Percentiles rank a stretch among this genome's conserved stretches.
phyloP scores from a whole-genome alignment of 1,139 yeast genomes.

The Suhomyces terraborum region DNA sequence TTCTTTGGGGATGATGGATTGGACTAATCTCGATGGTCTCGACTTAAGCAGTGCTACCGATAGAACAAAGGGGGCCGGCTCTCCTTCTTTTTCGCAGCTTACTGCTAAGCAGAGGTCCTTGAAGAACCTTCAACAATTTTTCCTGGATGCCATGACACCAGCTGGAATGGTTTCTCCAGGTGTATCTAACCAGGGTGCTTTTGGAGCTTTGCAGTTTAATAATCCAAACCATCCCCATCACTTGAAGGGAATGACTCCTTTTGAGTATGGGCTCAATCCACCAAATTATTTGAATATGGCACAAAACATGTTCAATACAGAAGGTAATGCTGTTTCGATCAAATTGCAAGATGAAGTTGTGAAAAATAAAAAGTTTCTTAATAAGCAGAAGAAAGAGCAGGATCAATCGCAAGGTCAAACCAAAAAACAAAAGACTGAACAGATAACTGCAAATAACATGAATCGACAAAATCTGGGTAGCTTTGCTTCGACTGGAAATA shows the following conservation, averaged over 20 bases:
- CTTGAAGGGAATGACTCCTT: constrained; percentile 41
- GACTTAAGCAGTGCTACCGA: constrained; percentile 13
- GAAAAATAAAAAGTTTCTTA: constrained; percentile 7
- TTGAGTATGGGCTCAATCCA: constrained; percentile 35
- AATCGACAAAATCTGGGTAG: constrained; percentile 1
- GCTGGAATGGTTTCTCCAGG: constrained; percentile 1
- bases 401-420: neutral
- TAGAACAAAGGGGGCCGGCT: constrained; percentile 14
- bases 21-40: constrained; percentile 37
- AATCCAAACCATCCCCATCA: constrained; percentile 43
- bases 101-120: constrained; percentile 17
- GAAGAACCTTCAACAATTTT: constrained; percentile 21
- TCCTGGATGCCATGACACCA: constrained; percentile 12
- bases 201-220: constrained; percentile 33
- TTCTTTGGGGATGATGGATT: constrained; percentile 32
- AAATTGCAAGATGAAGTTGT: constrained; percentile 7
- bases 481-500: constrained; percentile 5
- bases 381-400: constrained; percentile 11
- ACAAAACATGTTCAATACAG: constrained; percentile 6
- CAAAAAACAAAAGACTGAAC: constrained; percentile 1
- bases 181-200: constrained; percentile 5
- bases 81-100: constrained; percentile 14
- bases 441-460: neutral
- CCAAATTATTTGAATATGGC: constrained; percentile 17
- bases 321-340: constrained; percentile 1